Conservation (phyloP, 768 basidiomycete genomes). For the Lyophyllum semitale region DNA sequence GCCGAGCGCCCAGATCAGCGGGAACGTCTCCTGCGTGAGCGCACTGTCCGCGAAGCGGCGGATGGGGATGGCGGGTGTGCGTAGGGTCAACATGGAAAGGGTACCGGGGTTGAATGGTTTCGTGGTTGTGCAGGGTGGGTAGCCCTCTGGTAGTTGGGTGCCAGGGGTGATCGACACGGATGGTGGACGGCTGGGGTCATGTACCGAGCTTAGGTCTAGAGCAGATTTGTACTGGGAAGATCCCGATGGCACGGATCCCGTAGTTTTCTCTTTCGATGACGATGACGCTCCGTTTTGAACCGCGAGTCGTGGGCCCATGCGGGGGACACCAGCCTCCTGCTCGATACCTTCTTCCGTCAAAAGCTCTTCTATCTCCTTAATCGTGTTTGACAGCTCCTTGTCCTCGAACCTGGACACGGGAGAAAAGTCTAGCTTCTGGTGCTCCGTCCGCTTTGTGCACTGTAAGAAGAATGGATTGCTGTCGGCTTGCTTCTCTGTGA, state of each 20-base stretch:
- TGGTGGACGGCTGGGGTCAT: no score
- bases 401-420: no score
- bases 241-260: background rate
- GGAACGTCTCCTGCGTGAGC: conserved; percentile 67
- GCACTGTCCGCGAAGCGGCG: no score
- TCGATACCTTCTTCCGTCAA: conserved; percentile 25
- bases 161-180: background rate
- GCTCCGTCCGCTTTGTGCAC: conserved; percentile 73
- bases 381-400: no score
- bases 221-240: no score
- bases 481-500: conserved; percentile 57
- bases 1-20: conserved; percentile 70
- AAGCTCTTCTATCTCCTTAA: no score
- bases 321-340: no score
- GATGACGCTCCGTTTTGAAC: background rate
- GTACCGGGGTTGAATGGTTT: conserved; percentile 14
- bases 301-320: no score
- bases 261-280: background rate
- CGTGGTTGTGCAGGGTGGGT: background rate
- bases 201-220: no score
- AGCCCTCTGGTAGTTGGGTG: background rate
- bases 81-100: conserved; percentile 19
- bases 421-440: conserved; percentile 66
- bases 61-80: conserved; percentile 48
- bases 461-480: conserved; percentile 73